Evolutionary conservation across 2,329 filamentous ascomycete genomes (phyloP).

Genomic region (Ascochyta clinopodiicola): DNA sequence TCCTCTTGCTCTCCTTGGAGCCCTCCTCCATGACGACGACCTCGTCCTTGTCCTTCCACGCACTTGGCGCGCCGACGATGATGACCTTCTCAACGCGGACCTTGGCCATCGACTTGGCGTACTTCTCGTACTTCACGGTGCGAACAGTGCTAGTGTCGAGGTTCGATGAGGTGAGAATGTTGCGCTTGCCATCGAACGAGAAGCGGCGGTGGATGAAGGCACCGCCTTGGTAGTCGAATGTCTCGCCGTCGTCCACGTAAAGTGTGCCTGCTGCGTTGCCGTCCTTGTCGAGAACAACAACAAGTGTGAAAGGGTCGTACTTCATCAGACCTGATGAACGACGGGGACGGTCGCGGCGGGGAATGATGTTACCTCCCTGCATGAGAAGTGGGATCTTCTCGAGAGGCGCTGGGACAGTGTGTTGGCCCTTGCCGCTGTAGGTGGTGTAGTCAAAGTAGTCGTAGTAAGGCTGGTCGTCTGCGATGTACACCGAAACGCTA

Average conservation of each 20-base stretch:
- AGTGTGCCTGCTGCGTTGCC: constrained; percentile 80
- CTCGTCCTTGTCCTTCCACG: constrained; percentile 71
- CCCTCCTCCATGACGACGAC: constrained; percentile 69
- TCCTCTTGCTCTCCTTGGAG: constrained; percentile 51
- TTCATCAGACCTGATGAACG: constrained; percentile 88
- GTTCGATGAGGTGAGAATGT: constrained; percentile 71
- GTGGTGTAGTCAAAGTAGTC: constrained; percentile 91
- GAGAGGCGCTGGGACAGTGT: constrained; percentile 77
- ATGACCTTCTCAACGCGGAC: constrained; percentile 86
- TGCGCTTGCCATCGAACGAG: constrained; percentile 62
- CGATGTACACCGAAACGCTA: constrained; percentile 81
- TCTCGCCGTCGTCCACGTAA: constrained; percentile 93
- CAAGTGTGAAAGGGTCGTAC: constrained; percentile 92
- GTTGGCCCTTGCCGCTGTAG: constrained; percentile 74
- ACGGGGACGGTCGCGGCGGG: constrained; percentile 85
- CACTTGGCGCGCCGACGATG: constrained; percentile 76
- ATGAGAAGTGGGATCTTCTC: constrained; percentile 89
- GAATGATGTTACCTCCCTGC: constrained; percentile 90
- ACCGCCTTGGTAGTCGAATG: constrained; percentile 83
- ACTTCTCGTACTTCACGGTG: constrained; percentile 71
- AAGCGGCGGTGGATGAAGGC: constrained; percentile 90
- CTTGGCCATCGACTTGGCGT: constrained; percentile 77
- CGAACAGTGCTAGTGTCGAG: constrained; percentile 50
- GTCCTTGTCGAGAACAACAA: constrained; percentile 72
- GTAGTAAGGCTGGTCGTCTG: constrained; percentile 89